Evolutionary conservation across 345 rosid genomes (phyloP), one percentile per base, ranked within the genome.

Genomic region (Odontarrhena argentea): DNA sequence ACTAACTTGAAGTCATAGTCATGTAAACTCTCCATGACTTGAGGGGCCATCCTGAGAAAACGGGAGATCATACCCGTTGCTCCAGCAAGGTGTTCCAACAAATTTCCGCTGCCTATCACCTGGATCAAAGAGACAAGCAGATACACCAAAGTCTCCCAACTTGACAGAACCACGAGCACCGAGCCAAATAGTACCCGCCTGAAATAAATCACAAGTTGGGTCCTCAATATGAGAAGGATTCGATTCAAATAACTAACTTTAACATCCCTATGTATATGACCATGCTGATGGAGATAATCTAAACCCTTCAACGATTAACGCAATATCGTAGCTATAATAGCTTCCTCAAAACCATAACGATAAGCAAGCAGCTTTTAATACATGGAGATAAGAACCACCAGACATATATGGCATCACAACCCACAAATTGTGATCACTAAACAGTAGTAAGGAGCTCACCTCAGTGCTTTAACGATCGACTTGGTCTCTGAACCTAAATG

Each of bases 61-160:
- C 64, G 18, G 50, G 28, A n/a, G 9, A 46, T 55, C 44, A 55
- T 12, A 9, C 51, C 47, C 32, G 63, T 25, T 65, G 40, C 6
- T 3, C 99, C 99, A 94, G 78, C 99, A 94, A 73, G 97, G 99
- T 65, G 99, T 94, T 18, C 99, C 99, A 65, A 94, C 99, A 81
- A 94, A 91, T 55, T 82, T 80, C 34, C 99, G 90, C 65, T 91
- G 95, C 83, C 99, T 88, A 77, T 94, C 99, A 62, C 99, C 97
- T 37, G 97, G 88, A 80, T 91, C 97, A 76, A 91, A 94, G 67
- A 94, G 91, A 82, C 96, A 91, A 24, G 99, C 97, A 32, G 97
- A 91, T 68, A 94, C 99, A 41, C 99, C 99, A 69, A 94, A 91
- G 72, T 94, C 97, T 67, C 99, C 99, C 55, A 94, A 71, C 80